Base-by-base conservation (phyloP, 805 yeast genomes). In the Lachancea mirantina region DNA sequence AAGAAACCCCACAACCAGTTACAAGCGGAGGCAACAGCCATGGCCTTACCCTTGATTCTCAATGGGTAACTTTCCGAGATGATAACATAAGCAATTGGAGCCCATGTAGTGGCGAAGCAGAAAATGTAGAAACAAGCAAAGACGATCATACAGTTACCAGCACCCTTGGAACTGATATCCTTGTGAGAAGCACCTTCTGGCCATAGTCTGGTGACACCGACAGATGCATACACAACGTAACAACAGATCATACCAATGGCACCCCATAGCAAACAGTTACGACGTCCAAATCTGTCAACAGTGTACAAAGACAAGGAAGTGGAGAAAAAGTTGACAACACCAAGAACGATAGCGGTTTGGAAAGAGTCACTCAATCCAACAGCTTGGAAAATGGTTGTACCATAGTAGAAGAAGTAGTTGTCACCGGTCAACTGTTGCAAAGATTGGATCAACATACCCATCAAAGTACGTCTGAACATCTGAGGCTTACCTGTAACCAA, bases 41-140 rank as follows among this genome's bases (percentile, higher is more conserved):
- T 62, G 45, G 72, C 76, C 61, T 72, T 49, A 57, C 77, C 59
- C 60, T 78, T 74, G 53, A 79, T 71, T 67, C 85, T 72, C 50
- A 78, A 66, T 59, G 88, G 87, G 61, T 74, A 79, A 24, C 77
- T 67, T 61, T 80, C 87, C 23, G 85, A 74, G 23, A 76, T 70
- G 46, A 78, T 74, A 35, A 76, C 77, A 60, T 67, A 79, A 29
- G 73, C 76, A 50, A 74, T 71, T 51, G 84, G 83, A 43, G 84
- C 87, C 87, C 87, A 80, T 15, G 84, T 74, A 30, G 78, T 71
- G 20, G 87, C 87, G 50, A 79, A 80, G 66, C 70, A 77, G 71
- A 78, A 78, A 40, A 80, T 76, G 65, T 66, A 80, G 52, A 80
- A 64, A 65, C 84, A 77, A 14, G 85, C 70, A 46, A 80, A 68